Conservation (phyloP, 129 eudicot species). For the Escallonia herrerae region DNA sequence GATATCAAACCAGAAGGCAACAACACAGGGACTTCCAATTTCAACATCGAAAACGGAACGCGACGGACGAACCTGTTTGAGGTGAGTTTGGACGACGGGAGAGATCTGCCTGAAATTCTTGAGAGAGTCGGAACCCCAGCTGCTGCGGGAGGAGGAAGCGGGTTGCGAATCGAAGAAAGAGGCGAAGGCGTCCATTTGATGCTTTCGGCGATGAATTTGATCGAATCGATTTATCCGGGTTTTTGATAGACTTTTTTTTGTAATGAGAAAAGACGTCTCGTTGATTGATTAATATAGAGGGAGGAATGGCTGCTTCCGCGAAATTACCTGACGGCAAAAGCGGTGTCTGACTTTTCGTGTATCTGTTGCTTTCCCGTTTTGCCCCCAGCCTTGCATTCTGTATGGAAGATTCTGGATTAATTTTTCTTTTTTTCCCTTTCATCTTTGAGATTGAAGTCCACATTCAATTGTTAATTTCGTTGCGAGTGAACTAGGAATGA, state of each 20-base stretch:
- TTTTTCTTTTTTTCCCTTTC: too few species aligned
- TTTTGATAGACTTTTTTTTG: not conserved
- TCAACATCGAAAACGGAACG: not conserved
- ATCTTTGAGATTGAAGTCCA: too few species aligned
- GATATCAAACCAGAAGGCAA: too few species aligned
- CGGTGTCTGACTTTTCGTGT: not conserved
- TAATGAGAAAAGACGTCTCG: not conserved
- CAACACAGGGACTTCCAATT: not conserved
- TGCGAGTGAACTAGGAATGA: too few species aligned
- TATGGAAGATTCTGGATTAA: too few species aligned
- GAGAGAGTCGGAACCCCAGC: conserved; percentile 73
- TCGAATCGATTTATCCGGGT: not conserved
- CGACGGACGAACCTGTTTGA: conserved; percentile 48
- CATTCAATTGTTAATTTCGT: too few species aligned
- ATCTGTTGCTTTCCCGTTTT: too few species aligned
- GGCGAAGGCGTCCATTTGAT: conserved; percentile 55
- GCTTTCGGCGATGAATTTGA: not conserved
- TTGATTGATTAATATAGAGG: too few species aligned
- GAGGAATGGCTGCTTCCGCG: conserved; percentile 1
- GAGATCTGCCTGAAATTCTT: conserved; percentile 83
- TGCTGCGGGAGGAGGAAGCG: conserved; percentile 33
- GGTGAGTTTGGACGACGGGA: conserved; percentile 85
- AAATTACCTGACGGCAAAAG: conserved; percentile 8
- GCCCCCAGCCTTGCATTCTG: not conserved
- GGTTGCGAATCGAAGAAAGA: conserved; percentile 60